A percentile compares a stretch with the other conserved stretches of the same genome.
Evolutionary conservation across 1,284 basidiomycete species (phyloP).

Genomic region (Cryptococcus sp.): DNA sequence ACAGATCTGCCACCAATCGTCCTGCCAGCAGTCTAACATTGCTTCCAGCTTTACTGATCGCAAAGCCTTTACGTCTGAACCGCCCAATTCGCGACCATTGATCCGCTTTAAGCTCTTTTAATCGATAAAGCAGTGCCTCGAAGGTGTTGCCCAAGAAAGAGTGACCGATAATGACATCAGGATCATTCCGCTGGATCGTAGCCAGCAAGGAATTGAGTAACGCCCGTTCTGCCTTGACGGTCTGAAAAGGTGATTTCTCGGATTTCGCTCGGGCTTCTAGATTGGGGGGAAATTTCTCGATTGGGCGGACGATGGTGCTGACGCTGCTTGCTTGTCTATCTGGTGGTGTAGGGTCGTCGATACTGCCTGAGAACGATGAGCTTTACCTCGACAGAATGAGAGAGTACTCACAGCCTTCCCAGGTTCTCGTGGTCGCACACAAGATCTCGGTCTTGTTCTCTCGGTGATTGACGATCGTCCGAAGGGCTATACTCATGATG

Average conservation of each 20-base stretch:
- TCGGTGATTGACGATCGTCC: slow-evolving; percentile 91
- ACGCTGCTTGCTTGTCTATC: slow-evolving; percentile 76
- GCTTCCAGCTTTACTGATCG: slow-evolving; percentile 74
- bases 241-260: slow-evolving; percentile 67
- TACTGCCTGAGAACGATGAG: slow-evolving; percentile 56
- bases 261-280: slow-evolving; percentile 68
- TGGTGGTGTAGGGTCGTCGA: slow-evolving; percentile 85
- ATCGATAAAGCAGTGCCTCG: slow-evolving; percentile 85
- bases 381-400: not conserved
- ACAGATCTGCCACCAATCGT: slow-evolving; percentile 84
- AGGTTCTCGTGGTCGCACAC: slow-evolving; percentile 75
- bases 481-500: slow-evolving; percentile 79
- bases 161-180: slow-evolving; percentile 91
- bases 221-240: slow-evolving; percentile 77
- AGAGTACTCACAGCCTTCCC: slow-evolving; percentile 72
- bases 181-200: slow-evolving; percentile 79
- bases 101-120: slow-evolving; percentile 83
- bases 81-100: slow-evolving; percentile 93
- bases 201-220: slow-evolving; percentile 79
- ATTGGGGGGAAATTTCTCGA: slow-evolving; percentile 79
- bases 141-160: slow-evolving; percentile 90
- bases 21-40: slow-evolving; percentile 83
- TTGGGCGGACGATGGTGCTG: slow-evolving; percentile 85
- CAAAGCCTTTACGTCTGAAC: slow-evolving; percentile 69
- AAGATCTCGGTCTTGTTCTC: slow-evolving; percentile 93